A percentile compares a stretch with the other conserved stretches of the same genome.
These are phyloP conservation scores for Phaeotremella fagi DNA, from an alignment of 768 basidiomycete genomes.

Conservation along the genomic window DNA sequence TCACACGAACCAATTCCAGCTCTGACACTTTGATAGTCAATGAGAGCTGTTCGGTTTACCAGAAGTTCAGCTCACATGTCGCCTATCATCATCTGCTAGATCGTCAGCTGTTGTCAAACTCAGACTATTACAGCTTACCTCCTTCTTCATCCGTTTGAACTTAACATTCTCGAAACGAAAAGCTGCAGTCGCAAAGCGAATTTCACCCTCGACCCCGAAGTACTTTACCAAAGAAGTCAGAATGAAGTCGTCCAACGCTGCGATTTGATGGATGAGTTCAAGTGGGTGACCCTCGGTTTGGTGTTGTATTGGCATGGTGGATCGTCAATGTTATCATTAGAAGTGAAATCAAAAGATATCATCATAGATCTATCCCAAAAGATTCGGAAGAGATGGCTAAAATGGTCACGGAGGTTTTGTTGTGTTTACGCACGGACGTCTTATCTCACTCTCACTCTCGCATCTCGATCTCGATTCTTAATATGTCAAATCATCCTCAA, in stretches of 20 bases:
- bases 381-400: too few species aligned
- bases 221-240: not conserved
- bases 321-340: too few species aligned
- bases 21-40: not conserved
- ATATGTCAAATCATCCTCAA: too few species aligned
- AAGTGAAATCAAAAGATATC: too few species aligned
- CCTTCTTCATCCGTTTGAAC: not conserved
- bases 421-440: too few species aligned
- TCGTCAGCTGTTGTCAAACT: not conserved
- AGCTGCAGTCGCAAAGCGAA: not conserved
- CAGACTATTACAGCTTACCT: not conserved
- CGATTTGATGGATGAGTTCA: not conserved
- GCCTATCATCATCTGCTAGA: not conserved
- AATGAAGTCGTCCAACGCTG: not conserved
- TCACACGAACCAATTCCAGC: not conserved
- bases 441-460: too few species aligned
- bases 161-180: not conserved
- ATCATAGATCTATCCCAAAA: too few species aligned
- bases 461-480: too few species aligned
- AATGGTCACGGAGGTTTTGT: too few species aligned
- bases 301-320: too few species aligned
- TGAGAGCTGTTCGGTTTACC: too few species aligned
- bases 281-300: conserved; percentile 30
- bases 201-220: not conserved
- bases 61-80: too few species aligned